phyloP scores from a whole-genome alignment of 1,139 yeast species.

The Suhomyces wounanorum region DNA sequence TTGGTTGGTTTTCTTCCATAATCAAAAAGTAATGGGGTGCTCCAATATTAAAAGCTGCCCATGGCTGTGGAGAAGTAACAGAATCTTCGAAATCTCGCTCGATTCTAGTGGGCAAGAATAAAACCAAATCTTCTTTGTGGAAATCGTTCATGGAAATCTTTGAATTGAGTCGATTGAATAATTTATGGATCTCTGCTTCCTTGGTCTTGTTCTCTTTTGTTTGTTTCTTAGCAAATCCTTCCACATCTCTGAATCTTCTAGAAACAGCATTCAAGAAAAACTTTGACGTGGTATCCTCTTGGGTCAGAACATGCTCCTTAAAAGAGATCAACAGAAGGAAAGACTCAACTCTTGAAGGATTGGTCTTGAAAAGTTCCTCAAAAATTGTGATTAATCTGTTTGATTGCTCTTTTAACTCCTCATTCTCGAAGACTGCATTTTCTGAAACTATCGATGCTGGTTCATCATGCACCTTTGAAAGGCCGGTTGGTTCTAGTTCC shows the following conservation, averaged over 20 bases:
- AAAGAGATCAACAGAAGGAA: constrained; percentile 33
- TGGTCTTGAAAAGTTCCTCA: constrained; percentile 22
- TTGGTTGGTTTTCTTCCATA: constrained; percentile 22
- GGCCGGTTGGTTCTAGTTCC: background rate
- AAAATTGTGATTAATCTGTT: constrained; percentile 21
- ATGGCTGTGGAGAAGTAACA: constrained; percentile 49
- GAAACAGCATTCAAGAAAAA: constrained; percentile 67
- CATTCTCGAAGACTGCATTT: constrained; percentile 12
- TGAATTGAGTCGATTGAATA: constrained; percentile 39
- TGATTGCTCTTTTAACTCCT: constrained; percentile 21
- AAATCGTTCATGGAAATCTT: constrained; percentile 70
- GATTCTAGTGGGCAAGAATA: constrained; percentile 75
- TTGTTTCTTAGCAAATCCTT: constrained; percentile 82
- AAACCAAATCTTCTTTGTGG: constrained; percentile 69
- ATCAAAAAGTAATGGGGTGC: constrained; percentile 75
- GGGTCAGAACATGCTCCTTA: constrained; percentile 39
- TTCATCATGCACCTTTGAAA: background rate
- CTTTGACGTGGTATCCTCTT: constrained; percentile 26
- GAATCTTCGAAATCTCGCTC: constrained; percentile 31
- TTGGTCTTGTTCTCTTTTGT: constrained; percentile 70
- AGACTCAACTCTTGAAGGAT: constrained; percentile 25
- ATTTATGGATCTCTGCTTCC: constrained; percentile 43
- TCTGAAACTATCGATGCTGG: constrained; percentile 10
- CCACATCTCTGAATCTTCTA: constrained; percentile 85
- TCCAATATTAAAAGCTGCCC: constrained; percentile 87